Base-by-base conservation (phyloP, 768 basidiomycete genomes). In the Lactifluus echinatus region DNA sequence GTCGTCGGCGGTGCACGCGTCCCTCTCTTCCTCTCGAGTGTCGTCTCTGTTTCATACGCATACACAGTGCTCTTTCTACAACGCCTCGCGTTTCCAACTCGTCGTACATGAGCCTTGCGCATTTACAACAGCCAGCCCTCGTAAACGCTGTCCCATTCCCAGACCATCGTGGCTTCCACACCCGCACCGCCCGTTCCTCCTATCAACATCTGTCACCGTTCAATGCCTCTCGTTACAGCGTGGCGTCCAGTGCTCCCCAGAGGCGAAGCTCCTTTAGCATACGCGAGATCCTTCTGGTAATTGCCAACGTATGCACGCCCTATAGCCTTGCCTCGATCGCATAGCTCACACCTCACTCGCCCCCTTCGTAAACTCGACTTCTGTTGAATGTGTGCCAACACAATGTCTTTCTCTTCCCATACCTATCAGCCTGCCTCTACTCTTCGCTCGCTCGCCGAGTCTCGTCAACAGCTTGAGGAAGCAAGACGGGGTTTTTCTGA, bases 201-300 rank as follows among this genome's bases (percentile, higher is more conserved):
- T 54, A 54, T 59, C 57, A 54, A 48, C 40, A 33, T 26, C 47
- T 33, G 47, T 39, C 55, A 29, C 54, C 33, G 24, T n/a, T 53
- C 6, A 37, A n/a, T 50, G 26, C 23, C 51, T 48, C 54, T 26
- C 59, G 43, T 50, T 59, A 49, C 50, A 63, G 37, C 36, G 50
- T 53, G 57, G 51, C 37, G 26, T 45, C 82, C 19, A 68, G 75
- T 39, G 82, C 85, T 66, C 72, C 81, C 48, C 81, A 80, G 66
- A 83, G 81, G 66, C 76, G 87, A 54, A 83, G 83, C 60, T 80
- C 89, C 61, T 91, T 91, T 61, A 88, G 89, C 26, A 77, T 91
- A 74, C 80, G 85, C 50, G 89, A 91, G 59, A 82, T 93, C 52
- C 70, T 91, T 34, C 78, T 80, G 21, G 89, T 91, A 19, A 70